phyloP scores from a whole-genome alignment of 2,329 filamentous ascomycete species.

The Monilinia fructicola region DNA sequence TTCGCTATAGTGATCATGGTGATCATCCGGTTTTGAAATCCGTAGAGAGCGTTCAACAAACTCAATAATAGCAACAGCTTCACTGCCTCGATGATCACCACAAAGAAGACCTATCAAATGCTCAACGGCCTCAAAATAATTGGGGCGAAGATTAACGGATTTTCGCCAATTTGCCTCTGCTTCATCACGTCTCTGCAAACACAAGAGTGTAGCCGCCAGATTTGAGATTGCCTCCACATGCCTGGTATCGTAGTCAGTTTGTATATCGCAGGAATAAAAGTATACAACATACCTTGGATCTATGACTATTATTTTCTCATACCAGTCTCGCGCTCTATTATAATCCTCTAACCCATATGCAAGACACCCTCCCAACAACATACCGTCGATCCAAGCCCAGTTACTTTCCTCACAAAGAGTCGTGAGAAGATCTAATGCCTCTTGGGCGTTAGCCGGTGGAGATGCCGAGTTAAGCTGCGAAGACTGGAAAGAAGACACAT shows the following conservation, averaged over 20 bases:
- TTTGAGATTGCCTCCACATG: constrained; percentile 95
- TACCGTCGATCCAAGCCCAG: constrained; percentile 91
- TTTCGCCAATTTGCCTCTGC: constrained; percentile 83
- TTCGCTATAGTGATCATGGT: constrained; percentile 57
- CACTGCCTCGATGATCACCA: constrained; percentile 72
- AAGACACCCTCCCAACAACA: constrained; percentile 86
- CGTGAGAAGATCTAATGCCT: constrained; percentile 69
- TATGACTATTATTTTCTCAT: constrained; percentile 59
- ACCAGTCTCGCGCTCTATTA: constrained; percentile 73
- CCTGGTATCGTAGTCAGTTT: constrained; percentile 28
- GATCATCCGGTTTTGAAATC: constrained; percentile 48
- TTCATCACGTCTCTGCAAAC: constrained; percentile 76
- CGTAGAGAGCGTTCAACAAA: constrained; percentile 76
- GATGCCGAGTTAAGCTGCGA: constrained; percentile 26
- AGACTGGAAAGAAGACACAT: constrained; percentile 34
- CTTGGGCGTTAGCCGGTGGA: constrained; percentile 50
- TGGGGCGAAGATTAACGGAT: constrained; percentile 79
- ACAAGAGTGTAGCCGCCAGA: constrained; percentile 83
- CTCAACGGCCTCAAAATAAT: constrained; percentile 92
- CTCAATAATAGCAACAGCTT: constrained; percentile 85
- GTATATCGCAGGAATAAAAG: background rate
- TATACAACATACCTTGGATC: constrained; percentile 52
- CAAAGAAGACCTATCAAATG: constrained; percentile 89
- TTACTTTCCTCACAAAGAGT: constrained; percentile 74
- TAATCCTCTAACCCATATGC: constrained; percentile 88